Evolutionary conservation across 2,329 filamentous ascomycete genomes (phyloP), one percentile per base, ranked within the genome.

Genomic region (Tricladium varicosporioides): DNA sequence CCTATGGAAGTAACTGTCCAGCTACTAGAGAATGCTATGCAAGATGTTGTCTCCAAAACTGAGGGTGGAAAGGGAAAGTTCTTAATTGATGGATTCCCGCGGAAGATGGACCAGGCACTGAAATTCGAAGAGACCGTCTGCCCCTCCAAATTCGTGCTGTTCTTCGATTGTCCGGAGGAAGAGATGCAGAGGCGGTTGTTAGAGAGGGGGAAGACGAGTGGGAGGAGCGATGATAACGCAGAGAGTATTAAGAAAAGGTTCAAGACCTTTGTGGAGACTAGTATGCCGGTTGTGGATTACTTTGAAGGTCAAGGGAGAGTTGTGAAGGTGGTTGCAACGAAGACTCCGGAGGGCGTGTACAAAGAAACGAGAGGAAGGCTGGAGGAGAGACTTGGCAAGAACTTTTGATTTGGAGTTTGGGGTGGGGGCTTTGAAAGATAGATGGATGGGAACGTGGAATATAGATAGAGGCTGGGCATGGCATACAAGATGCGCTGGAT

Each of bases 1-100:
- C 94, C 94, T n/a, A 96, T 96, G 91, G 93, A 97, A 74, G 92
- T 97, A 51, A 99, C 94, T 5, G 88, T 99, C 58, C 88, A 92
- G 68, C 78, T 99, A 36, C 83, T 99, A 45, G 92, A 97, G 76
- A 96, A 96, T 74, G 91, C 92, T 57, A 97, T 99, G 91, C 81
- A 80, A 56, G 84, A 82, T 8, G 80, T 83, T 11, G 83, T 96
- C 52, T 70, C 79, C 55, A 75, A 79, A 56, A 74, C 77, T 61
- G 66, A 62, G 53, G 69, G 58, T 53, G 72, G 70, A 62, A 87
- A 85, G 72, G 82, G 82, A 53, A 85, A 89, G 68, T 97, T 97
- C 79, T 76, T 87, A 55, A 85, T 87, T 66, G 83, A 86, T 72
- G 88, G 94, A 11, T 99, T 97, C 79, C 94, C 94, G 32, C 85